These are phyloP conservation scores for Albizia julibrissin DNA, from an alignment of 306 rosid genomes.

Conservation along the genomic window DNA sequence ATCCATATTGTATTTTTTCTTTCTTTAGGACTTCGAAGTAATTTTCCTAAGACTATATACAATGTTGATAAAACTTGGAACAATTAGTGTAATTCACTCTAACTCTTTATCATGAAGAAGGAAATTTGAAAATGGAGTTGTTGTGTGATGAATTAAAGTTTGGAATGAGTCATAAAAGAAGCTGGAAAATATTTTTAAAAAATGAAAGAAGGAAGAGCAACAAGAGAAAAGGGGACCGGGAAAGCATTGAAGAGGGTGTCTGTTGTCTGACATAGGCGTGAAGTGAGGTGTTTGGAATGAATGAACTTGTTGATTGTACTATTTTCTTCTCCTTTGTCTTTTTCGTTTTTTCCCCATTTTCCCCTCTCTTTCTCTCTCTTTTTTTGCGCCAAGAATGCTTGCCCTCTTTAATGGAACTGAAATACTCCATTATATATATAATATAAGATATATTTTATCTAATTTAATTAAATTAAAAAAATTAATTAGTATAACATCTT, in stretches of 20 bases:
- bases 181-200: too few relatives aligned
- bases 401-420: neutral
- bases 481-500: too few relatives aligned
- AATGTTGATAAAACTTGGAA: too few relatives aligned
- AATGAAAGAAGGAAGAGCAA: neutral
- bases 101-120: neutral
- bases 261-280: slow-evolving; percentile 7
- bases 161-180: neutral
- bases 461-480: too few relatives aligned
- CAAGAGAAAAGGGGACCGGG: neutral
- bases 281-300: neutral
- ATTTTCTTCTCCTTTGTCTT: neutral
- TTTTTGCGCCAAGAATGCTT: neutral
- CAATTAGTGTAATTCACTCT: neutral
- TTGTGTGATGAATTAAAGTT: neutral
- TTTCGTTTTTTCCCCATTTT: too few relatives aligned
- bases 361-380: too few relatives aligned
- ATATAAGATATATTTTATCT: too few relatives aligned
- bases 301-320: neutral
- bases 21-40: too few relatives aligned
- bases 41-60: too few relatives aligned
- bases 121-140: neutral
- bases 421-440: too few relatives aligned
- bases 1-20: too few relatives aligned
- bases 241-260: slow-evolving; percentile 3